Evolutionary conservation across 2,329 filamentous ascomycete genomes (phyloP), one percentile per base, ranked within the genome.

Genomic region (Talaromyces sp.): DNA sequence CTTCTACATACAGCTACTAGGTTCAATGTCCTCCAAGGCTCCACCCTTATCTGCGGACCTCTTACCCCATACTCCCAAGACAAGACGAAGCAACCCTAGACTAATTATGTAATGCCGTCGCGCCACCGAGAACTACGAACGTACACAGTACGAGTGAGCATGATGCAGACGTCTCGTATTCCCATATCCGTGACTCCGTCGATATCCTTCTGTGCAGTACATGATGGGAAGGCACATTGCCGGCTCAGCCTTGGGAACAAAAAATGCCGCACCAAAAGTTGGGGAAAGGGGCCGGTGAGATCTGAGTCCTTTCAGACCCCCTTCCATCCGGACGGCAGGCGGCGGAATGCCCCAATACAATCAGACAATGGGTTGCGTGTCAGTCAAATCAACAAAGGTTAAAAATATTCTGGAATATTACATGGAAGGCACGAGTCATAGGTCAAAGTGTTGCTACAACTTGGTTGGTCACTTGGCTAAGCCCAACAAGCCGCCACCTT

Each of bases 61-160:
- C 43, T 43, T 59, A 59, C 56, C 37, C 39, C 37, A 31, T 45
- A 59, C 56, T 25, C 27, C 33, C 56, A 37, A 58, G 33, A 31
- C 33, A 6, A 54, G 56, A 27, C 56, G 56, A 45, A 59, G 56
- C 31, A 59, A 59, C 35, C 56, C 37, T 25, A 43, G 56, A 27
- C 7, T 39, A 25, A 57, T 39, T 31, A 31, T 31, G 27, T 31
- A 31, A 31, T 25, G 31, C 17, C 35, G 5, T 52, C 47, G 27
- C 31, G 52, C 52, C 52, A 57, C 52, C 27, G 15, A 37, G 17
- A 56, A 9, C 9, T 27, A 31, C 27, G 27, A 31, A 31, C 27
- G 27, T 31, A 31, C 27, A 31, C 7, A 7, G 27, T 15, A 17
- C 11, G 22, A 17, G 13, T 33, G 15, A 2, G 27, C 50, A 37